These are phyloP conservation scores for Cladophialophora exuberans DNA, from an alignment of 2,329 filamentous ascomycete genomes.

Conservation along the genomic window DNA sequence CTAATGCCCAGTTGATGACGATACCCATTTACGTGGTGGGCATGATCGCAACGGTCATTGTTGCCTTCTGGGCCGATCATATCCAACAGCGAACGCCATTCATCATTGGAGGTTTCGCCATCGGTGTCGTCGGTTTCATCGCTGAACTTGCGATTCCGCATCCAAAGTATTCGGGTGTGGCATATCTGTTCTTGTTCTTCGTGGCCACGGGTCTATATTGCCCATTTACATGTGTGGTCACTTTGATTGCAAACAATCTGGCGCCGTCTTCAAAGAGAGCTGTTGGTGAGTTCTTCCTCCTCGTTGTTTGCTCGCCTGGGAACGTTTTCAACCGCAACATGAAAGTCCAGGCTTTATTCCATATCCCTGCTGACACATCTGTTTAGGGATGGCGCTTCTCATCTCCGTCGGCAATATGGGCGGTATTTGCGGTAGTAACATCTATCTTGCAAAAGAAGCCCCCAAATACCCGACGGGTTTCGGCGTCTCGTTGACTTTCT, in stretches of 20 bases:
- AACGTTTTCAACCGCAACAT: too few relatives aligned
- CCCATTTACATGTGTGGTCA: slow-evolving; percentile 58
- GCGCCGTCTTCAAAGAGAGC: slow-evolving; percentile 71
- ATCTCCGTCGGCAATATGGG: slow-evolving; percentile 41
- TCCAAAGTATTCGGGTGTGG: slow-evolving; percentile 46
- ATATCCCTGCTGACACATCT: too few relatives aligned
- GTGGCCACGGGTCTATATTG: slow-evolving; percentile 70
- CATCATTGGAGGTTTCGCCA: slow-evolving; percentile 60
- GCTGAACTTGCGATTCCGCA: slow-evolving; percentile 59
- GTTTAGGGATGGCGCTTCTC: slow-evolving; percentile 52
- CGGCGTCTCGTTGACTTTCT: slow-evolving; percentile 39
- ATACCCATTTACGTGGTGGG: slow-evolving; percentile 56
- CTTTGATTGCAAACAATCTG: slow-evolving; percentile 73
- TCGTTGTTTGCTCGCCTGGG: neutral
- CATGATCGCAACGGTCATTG: slow-evolving; percentile 62
- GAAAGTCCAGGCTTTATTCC: too few relatives aligned
- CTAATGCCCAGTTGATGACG: slow-evolving; percentile 45
- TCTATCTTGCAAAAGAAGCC: slow-evolving; percentile 41
- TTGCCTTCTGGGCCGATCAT: slow-evolving; percentile 58
- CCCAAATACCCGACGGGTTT: slow-evolving; percentile 44
- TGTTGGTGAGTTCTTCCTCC: slow-evolving; percentile 47
- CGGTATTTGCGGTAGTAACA: slow-evolving; percentile 43
- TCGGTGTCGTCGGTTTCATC: slow-evolving; percentile 65
- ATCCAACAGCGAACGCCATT: slow-evolving; percentile 63
- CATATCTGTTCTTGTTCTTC: slow-evolving; percentile 36